Evolutionary conservation across 2,329 filamentous ascomycete genomes (phyloP).

Genomic region (Diaporthe nobilis): DNA sequence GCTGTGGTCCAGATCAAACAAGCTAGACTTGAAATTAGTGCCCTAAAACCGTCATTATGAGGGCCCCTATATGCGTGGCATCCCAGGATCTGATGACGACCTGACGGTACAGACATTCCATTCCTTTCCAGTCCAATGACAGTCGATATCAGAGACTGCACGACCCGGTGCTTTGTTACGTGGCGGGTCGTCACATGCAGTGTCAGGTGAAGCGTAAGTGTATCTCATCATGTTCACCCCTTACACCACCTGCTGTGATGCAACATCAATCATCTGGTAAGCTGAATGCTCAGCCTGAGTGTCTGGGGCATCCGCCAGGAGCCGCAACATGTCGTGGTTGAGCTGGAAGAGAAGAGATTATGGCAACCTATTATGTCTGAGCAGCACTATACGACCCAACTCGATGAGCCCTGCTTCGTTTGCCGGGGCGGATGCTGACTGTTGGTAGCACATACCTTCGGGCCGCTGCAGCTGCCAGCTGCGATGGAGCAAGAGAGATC

Average conservation of each 20-base stretch:
- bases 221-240: background rate
- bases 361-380: constrained; percentile 38
- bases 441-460: background rate
- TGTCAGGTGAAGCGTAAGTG: constrained; percentile 37
- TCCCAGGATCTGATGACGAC: constrained; percentile 78
- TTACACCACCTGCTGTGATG: constrained; percentile 34
- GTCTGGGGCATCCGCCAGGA: constrained; percentile 10
- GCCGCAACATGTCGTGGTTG: constrained; percentile 35
- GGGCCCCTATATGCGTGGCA: constrained; percentile 72
- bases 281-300: constrained; percentile 41
- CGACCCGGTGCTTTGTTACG: no score
- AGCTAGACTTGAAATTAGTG: constrained; percentile 46
- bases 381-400: background rate
- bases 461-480: background rate
- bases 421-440: constrained; percentile 37
- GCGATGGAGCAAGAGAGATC: background rate
- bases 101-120: constrained; percentile 57
- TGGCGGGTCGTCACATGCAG: background rate
- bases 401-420: constrained; percentile 12
- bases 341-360: constrained; percentile 38
- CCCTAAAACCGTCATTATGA: constrained; percentile 79
- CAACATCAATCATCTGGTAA: constrained; percentile 41
- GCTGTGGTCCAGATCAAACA: constrained; percentile 70
- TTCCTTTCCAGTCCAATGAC: background rate
- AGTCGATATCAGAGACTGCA: background rate